Base-by-base conservation (phyloP, 176 grass and related monocot species). In the Chloris gayana region DNA sequence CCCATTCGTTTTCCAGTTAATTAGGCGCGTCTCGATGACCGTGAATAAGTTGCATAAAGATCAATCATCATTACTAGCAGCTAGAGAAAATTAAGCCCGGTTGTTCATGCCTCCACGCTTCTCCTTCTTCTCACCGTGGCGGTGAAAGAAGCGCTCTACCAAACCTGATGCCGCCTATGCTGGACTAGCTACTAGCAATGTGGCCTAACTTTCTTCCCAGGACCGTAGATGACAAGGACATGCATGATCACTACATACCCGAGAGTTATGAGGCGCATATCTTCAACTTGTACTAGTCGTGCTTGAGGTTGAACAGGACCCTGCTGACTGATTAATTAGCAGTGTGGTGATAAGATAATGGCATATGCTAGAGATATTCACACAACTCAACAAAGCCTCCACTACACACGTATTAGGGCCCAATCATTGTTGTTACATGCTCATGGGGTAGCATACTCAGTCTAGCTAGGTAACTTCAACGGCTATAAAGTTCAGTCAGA, bases 121-220 rank as follows among this genome's bases (percentile, higher is more conserved):
- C 85, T 61, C 61, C n/a, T 22, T 17, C 13, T 49, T 29, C 8
- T 10, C 19, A 18, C 5, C 4, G 15, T 14, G 74, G 74, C 41
- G 17, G 63, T 76, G 72, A 76, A 74, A 87, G 78, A 25, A 9
- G 63, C 85, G 17, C 19, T 47, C 78, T 70, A 87, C 85, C 78
- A 42, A 87, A 86, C 84, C 18, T 33, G 70, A 69, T 81, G 34
- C 14, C 46, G 10, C 18, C 29, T 34, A 21, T 1, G 25, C 3
- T 22, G 25, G 25, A 31, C 13, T 22, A 10, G 0, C 4, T 37
- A 67, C 29, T 14, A 46, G 80, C 34, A 77, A 47, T 46, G 45
- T 39, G 66, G 66, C 49, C 45, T 27, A 73, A 67, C 60, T 10
- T 77, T 45, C 14, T 0, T 18, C 19, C 71, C 31, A 13, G 9